Evolutionary conservation across 73 alveolate species (phyloP).

Genomic region (Effrenium voratum): DNA sequence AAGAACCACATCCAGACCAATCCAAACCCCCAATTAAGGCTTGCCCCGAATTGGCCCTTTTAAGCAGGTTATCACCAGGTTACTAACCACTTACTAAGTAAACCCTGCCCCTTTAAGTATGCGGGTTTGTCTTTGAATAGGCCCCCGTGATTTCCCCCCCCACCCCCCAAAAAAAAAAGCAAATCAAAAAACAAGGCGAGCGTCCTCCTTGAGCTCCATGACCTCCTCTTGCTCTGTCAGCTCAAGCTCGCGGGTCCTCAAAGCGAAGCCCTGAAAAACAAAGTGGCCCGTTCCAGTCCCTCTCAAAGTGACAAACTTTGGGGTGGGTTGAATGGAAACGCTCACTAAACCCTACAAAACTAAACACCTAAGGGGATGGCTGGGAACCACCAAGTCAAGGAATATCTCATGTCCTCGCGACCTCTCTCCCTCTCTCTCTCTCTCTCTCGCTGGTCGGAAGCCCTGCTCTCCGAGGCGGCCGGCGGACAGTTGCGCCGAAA

Average conservation of each 20-base stretch:
- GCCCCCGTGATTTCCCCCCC: background rate
- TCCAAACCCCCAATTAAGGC: no score
- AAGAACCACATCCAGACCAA: no score
- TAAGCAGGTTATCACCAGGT: no score
- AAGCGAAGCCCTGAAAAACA: no score
- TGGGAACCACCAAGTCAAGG: background rate
- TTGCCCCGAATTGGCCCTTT: no score
- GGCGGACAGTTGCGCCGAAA: slow-evolving; percentile 76
- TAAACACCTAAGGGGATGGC: background rate
- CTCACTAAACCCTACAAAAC: no score
- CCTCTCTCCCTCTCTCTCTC: no score
- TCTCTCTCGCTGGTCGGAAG: background rate
- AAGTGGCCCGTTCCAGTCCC: no score
- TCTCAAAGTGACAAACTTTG: no score
- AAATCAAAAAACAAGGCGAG: background rate
- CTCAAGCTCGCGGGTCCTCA: slow-evolving; percentile 53
- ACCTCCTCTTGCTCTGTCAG: slow-evolving; percentile 37
- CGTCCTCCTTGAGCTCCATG: slow-evolving; percentile 47
- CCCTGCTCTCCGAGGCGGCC: background rate
- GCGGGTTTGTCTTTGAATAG: background rate
- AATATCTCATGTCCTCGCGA: background rate
- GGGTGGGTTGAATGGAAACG: no score
- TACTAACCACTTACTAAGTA: no score
- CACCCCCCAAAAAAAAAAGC: background rate
- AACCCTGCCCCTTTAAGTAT: no score